A percentile compares a stretch with the other conserved stretches of the same genome.
Conservation (phyloP, 23 red algal species). For the Gracilaria vermiculophylla region DNA sequence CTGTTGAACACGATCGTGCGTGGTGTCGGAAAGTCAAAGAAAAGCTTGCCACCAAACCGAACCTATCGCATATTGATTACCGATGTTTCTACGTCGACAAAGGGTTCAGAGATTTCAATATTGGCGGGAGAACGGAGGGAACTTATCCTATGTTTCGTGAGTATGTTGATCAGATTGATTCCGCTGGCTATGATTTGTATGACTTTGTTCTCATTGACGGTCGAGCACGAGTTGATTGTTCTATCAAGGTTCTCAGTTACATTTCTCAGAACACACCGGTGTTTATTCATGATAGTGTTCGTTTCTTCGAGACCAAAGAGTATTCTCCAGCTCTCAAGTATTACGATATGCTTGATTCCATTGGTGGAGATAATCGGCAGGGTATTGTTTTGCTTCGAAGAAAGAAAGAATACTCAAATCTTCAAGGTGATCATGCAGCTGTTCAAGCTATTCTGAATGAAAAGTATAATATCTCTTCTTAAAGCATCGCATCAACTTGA, state of each 20-base stretch:
- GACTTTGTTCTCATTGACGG: conserved; percentile 69
- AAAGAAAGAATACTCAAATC: conserved; percentile 3
- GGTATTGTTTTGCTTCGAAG: conserved; percentile 18
- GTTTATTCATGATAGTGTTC: conserved; percentile 42
- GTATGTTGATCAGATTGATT: conserved; percentile 59
- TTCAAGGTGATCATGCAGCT: conserved; percentile 19
- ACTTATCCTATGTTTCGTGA: conserved; percentile 30
- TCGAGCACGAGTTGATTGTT: conserved; percentile 34
- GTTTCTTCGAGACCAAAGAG: conserved; percentile 9
- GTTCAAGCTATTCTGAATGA: conserved; percentile 6
- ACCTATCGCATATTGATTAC: conserved; percentile 5
- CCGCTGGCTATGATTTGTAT: conserved; percentile 4
- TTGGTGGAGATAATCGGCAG: conserved; percentile 24
- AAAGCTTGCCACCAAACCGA: background rate
- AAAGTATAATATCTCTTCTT: background rate
- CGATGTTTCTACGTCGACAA: conserved; percentile 33
- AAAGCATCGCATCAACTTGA: background rate
- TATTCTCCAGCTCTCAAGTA: background rate
- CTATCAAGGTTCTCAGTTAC: conserved; percentile 49
- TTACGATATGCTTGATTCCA: conserved; percentile 26
- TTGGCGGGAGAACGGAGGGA: conserved; percentile 17
- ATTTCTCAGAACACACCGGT: conserved; percentile 19
- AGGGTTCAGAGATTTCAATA: conserved; percentile 32
- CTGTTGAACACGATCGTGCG: conserved; percentile 44
- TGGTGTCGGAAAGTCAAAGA: conserved; percentile 35